Percentiles rank a stretch among this genome's conserved stretches.
phyloP scores from a whole-genome alignment of 345 rosid species.

The Boechera divaricarpa region DNA sequence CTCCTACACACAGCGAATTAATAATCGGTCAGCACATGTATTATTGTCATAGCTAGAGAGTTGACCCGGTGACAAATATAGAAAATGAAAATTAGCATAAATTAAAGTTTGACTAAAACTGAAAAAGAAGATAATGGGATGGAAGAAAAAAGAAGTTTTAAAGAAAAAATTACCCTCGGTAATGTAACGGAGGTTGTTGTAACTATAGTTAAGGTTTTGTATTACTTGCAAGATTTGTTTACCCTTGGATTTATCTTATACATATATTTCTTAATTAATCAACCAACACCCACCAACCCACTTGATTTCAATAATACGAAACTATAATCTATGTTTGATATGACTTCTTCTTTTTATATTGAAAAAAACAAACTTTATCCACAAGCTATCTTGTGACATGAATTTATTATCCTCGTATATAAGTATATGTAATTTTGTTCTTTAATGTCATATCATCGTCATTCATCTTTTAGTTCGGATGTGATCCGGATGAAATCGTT shows the following conservation, averaged over 20 bases:
- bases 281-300: slow-evolving; percentile 35
- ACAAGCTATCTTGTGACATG: too few species aligned
- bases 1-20: not conserved
- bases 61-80: slow-evolving; percentile 22
- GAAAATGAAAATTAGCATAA: not conserved
- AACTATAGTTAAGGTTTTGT: slow-evolving; percentile 3
- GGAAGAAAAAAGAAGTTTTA: not conserved
- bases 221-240: slow-evolving; percentile 23
- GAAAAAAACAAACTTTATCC: too few species aligned
- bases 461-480: slow-evolving; percentile 15
- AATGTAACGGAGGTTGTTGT: slow-evolving; percentile 29
- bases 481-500: not conserved
- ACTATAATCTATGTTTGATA: not conserved
- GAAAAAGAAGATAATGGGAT: not conserved
- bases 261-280: slow-evolving; percentile 24
- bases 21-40: slow-evolving; percentile 15
- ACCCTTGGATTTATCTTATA: too few species aligned
- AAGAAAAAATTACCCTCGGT: not conserved
- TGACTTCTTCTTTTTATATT: too few species aligned
- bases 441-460: not conserved
- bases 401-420: too few species aligned
- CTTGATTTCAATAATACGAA: slow-evolving; percentile 1
- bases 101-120: slow-evolving; percentile 22
- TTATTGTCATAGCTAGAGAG: slow-evolving; percentile 16
- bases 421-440: too few species aligned